Base-by-base conservation (phyloP, 768 basidiomycete genomes). In the Auricularia sp. region DNA sequence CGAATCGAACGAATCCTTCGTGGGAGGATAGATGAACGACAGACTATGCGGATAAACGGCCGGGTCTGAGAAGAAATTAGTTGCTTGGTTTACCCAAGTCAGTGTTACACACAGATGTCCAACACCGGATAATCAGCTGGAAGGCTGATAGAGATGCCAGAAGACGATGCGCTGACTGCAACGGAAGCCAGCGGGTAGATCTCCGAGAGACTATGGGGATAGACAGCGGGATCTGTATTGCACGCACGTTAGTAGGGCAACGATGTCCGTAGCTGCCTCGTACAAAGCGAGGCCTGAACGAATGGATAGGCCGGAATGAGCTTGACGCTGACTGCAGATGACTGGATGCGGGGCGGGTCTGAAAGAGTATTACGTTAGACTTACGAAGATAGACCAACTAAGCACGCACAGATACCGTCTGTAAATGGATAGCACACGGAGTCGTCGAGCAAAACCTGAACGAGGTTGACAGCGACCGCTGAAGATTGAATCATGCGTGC, bases 31-130 rank as follows among this genome's bases (percentile, higher is more conserved):
- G 61, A 79, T 75, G 33, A 65, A 66, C 54, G 73, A 63, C 16
- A 81, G 67, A 68, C 76, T 77, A 66, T 68, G 70, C 7, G 81
- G 80, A 70, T 83, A 82, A 58, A 74, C 71, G 63, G 76, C 68
- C 63, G 72, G 71, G 70, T 80, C 79, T 80, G 62, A 21, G 37
- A 10, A 58, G 61, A 29, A 21, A 63, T 14, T 11, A 62, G 64
- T 21, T 64, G 65, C 29, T 13, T 1, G 61, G n/a, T 13, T 24
- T 33, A 8, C 39, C 33, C 24, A 62, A 29, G 34, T 36, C 8
- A n/a, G 7, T 10, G 54, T 7, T 61, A 34, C 37, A 10, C 6
- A 39, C 37, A 62, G 62, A 62, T 62, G 18, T 62, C 39, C 62
- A 62, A 37, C 6, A 29, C 62, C 18, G 54, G 63, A 39, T 64